phyloP scores from a whole-genome alignment of 768 basidiomycete genomes.

The Xerocomellus chrysenteron region DNA sequence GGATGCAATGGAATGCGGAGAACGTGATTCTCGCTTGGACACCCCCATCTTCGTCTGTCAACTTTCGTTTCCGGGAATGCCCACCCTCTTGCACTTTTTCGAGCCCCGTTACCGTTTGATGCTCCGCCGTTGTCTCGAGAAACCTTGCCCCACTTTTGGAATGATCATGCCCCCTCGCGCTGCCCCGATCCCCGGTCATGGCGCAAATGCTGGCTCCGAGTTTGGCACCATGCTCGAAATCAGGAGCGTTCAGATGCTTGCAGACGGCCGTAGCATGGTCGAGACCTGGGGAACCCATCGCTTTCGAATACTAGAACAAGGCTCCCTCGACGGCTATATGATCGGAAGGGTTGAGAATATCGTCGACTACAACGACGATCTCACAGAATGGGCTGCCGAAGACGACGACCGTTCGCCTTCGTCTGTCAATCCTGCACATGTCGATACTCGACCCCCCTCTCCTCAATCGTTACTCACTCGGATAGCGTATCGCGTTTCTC shows the following conservation, averaged over 20 bases:
- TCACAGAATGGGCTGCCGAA: slow-evolving; percentile 25
- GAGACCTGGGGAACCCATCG: slow-evolving; percentile 69
- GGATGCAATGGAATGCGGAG: slow-evolving; percentile 66
- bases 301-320: slow-evolving; percentile 85
- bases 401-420: slow-evolving; percentile 11
- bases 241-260: slow-evolving; percentile 77
- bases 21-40: slow-evolving; percentile 74
- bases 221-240: slow-evolving; percentile 97
- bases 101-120: slow-evolving; percentile 95
- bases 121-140: slow-evolving; percentile 92
- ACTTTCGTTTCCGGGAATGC: slow-evolving; percentile 88
- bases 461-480: slow-evolving; percentile 18
- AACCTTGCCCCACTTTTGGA: slow-evolving; percentile 76
- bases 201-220: slow-evolving; percentile 33
- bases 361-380: slow-evolving; percentile 37
- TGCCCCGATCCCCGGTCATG: slow-evolving; percentile 24
- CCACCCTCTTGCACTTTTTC: slow-evolving; percentile 87
- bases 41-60: slow-evolving; percentile 92
- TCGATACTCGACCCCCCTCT: slow-evolving; percentile 3
- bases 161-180: slow-evolving; percentile 79
- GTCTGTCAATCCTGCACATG: slow-evolving; percentile 5
- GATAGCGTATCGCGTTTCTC: slow-evolving; percentile 12
- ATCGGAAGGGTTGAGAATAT: slow-evolving; percentile 75
- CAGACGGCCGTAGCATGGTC: slow-evolving; percentile 88
- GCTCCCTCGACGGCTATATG: slow-evolving; percentile 85